A percentile compares a stretch with the other conserved stretches of the same genome.
These are phyloP conservation scores for Marasmius sp. DNA, from an alignment of 1,284 basidiomycete species.

Conservation along the genomic window DNA sequence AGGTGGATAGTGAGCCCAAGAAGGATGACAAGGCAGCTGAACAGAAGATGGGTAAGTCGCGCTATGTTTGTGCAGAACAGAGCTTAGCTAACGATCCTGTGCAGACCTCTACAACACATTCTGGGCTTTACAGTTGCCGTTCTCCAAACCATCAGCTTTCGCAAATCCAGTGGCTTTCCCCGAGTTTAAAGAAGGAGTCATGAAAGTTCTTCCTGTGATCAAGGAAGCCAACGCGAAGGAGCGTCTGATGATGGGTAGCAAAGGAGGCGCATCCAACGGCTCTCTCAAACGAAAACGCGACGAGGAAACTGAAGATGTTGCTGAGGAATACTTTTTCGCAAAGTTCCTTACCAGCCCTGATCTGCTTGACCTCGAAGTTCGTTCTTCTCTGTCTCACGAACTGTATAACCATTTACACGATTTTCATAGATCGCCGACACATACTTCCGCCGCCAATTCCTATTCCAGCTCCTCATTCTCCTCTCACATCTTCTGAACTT, in stretches of 20 bases:
- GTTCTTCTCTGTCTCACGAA: constrained; percentile 10
- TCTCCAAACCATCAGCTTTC: constrained; percentile 71
- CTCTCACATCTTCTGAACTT: constrained; percentile 80
- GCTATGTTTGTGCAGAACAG: not conserved
- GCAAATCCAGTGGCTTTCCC: constrained; percentile 51
- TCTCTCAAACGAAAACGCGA: constrained; percentile 69
- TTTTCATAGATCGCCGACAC: constrained; percentile 75
- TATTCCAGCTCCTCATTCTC: constrained; percentile 84
- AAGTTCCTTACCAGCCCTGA: constrained; percentile 88
- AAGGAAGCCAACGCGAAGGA: constrained; percentile 84
- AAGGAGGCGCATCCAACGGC: constrained; percentile 35
- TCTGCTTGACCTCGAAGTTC: constrained; percentile 82
- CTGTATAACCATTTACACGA: not conserved
- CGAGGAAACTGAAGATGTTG: constrained; percentile 42
- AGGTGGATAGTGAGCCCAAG: constrained; percentile 42
- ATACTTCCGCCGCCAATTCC: constrained; percentile 87
- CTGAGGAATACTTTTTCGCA: constrained; percentile 83
- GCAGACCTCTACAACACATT: constrained; percentile 82
- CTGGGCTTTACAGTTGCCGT: constrained; percentile 81
- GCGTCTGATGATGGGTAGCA: constrained; percentile 76
- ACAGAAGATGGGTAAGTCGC: constrained; percentile 61
- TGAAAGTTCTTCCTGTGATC: constrained; percentile 72
- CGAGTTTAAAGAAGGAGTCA: constrained; percentile 67
- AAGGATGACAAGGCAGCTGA: constrained; percentile 34
- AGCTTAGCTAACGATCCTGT: constrained; percentile 4